Conservation (phyloP, 73 alveolate genomes). For the Paramecium sexaurelia region DNA sequence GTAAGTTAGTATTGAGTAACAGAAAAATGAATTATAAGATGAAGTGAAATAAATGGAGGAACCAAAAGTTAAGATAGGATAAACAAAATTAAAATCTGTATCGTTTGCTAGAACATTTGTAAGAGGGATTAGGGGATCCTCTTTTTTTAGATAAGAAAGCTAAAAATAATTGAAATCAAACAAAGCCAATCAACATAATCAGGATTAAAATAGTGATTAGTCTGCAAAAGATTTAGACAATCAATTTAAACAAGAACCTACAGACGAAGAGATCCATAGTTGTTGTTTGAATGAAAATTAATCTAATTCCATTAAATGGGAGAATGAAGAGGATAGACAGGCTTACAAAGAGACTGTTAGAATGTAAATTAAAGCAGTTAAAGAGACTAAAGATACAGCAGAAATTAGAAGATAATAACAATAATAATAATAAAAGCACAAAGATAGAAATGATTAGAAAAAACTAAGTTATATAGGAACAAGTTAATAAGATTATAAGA, state of each 20-base stretch:
- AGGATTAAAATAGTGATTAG: background rate
- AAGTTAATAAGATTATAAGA: background rate
- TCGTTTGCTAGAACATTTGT: background rate
- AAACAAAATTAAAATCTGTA: background rate
- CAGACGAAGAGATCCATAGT: background rate
- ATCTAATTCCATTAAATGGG: background rate
- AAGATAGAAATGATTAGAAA: background rate
- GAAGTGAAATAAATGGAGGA: slow-evolving; percentile 4
- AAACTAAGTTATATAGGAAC: background rate
- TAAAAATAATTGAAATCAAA: background rate
- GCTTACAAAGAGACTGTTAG: background rate
- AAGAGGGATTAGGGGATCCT: background rate
- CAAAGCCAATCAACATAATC: background rate
- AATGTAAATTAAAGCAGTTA: background rate
- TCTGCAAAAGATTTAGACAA: background rate
- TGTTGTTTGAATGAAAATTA: background rate
- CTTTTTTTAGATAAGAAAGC: background rate
- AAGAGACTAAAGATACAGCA: background rate
- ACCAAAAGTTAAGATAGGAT: background rate
- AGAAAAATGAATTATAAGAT: background rate
- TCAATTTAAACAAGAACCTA: background rate
- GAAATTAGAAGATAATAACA: background rate
- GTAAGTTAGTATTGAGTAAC: background rate
- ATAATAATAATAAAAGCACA: background rate
- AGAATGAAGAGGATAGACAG: background rate